Base-by-base conservation (phyloP, 805 yeast genomes). In the Metschnikowia picachoensis region DNA sequence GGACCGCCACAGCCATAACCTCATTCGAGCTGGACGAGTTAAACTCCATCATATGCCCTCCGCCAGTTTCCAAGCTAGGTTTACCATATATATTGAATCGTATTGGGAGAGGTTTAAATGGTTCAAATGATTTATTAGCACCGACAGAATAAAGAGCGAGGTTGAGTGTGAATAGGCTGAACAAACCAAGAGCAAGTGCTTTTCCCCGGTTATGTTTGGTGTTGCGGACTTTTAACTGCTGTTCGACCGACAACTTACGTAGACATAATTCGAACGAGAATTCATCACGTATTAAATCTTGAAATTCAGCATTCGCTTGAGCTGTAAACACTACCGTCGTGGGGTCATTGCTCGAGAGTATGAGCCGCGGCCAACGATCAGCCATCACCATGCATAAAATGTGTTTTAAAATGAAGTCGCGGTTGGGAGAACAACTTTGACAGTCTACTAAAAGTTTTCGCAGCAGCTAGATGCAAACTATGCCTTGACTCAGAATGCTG, bases 21-120 rank as follows among this genome's bases (percentile, higher is more conserved):
- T 73, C 73, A 31, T 74, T 71, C 31, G 87, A 85, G 52, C 81
- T 80, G 6, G 87, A 77, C 56, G 81, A 65, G 58, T 81, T 85
- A 66, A 79, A 86, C 30, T 70, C 61, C 31, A 74, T 51, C 11
- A 7, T 8, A 15, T 28, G 30, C 28, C 38, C 37, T 12, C 15
- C 15, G 1, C 46, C 43, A 13, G 79, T 38, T 4, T 30, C 49
- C 29, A 48, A 35, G 28, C 34, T 25, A 28, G 94, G 91, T 53
- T 85, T 86, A 1, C 94, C 92, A 53, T 56, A 74, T 30, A 59
- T 46, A 32, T 72, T 74, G 30, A 53, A 58, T 0, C 48, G 46
- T 37, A 76, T 64, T 30, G 51, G 42, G 4, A 73, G n/a, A 2
- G 57, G 60, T 7, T 46, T 35, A 36, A 54, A 57, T 3, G 61